Evolutionary conservation across 352 stramenopile species (phyloP).

Genomic region (Pythium scleroteichum): DNA sequence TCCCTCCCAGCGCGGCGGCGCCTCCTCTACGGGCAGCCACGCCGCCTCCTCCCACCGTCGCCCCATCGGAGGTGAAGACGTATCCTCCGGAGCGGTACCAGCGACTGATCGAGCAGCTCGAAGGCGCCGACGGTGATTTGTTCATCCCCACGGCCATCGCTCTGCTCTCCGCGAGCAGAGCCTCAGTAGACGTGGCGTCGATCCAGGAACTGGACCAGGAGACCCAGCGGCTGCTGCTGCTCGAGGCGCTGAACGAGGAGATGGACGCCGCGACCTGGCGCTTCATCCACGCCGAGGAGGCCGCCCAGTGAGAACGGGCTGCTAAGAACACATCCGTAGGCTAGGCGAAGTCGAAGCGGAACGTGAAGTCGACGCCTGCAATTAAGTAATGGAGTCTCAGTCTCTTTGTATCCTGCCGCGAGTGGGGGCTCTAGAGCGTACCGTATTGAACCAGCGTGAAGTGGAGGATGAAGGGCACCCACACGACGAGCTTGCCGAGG

Average conservation of each 20-base stretch:
- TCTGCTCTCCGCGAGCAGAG: slow-evolving; percentile 1
- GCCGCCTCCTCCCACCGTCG: not conserved
- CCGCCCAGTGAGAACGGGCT: no score
- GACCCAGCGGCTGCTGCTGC: slow-evolving; percentile 12
- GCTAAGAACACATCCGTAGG: no score
- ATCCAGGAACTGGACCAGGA: slow-evolving; percentile 2
- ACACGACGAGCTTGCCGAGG: slow-evolving; percentile 10
- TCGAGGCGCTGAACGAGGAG: slow-evolving; percentile 7
- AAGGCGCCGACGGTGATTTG: slow-evolving; percentile 5
- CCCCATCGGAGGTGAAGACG: not conserved
- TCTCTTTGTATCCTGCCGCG: no score
- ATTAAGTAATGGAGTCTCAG: no score
- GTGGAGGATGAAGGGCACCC: slow-evolving; percentile 11
- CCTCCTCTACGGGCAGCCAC: not conserved
- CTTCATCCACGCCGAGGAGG: slow-evolving; percentile 1
- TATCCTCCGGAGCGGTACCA: slow-evolving; percentile 8
- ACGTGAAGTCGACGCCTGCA: not conserved
- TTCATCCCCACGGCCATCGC: slow-evolving; percentile 10
- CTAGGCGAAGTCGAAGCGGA: not conserved
- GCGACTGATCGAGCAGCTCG: slow-evolving; percentile 9
- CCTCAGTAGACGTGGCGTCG: not conserved
- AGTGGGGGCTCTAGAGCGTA: not conserved
- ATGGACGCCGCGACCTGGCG: slow-evolving; percentile 13
- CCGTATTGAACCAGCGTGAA: slow-evolving; percentile 16
- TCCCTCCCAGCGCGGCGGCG: not conserved